Evolutionary conservation across 495 filamentous ascomycete genomes (phyloP).

Genomic region (Parathielavia appendiculata): DNA sequence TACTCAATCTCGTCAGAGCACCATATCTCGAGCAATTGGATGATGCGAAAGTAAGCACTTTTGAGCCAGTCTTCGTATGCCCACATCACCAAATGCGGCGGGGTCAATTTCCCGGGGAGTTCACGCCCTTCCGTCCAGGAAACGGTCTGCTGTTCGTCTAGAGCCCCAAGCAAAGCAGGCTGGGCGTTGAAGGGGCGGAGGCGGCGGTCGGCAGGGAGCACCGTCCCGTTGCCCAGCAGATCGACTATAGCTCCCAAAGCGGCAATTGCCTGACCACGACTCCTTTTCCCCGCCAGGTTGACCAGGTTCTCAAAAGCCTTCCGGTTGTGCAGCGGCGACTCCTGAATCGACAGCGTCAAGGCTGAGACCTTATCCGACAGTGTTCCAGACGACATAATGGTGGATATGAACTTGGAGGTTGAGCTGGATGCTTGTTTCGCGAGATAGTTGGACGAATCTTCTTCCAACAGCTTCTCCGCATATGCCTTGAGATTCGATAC

Average conservation of each 20-base stretch:
- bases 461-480: conserved; percentile 66
- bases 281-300: conserved; percentile 76
- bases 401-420: conserved; percentile 87
- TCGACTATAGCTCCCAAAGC: conserved; percentile 89
- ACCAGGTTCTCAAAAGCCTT: conserved; percentile 83
- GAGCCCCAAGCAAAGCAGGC: conserved; percentile 62
- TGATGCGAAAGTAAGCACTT: conserved; percentile 79
- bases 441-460: conserved; percentile 62
- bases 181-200: conserved; percentile 75
- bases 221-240: conserved; percentile 78
- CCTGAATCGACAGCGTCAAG: conserved; percentile 85
- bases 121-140: conserved; percentile 61
- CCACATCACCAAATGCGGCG: conserved; percentile 79
- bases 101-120: conserved; percentile 64
- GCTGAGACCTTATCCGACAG: conserved; percentile 95
- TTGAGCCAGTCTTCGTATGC: conserved; percentile 95
- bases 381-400: conserved; percentile 94
- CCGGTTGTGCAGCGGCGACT: conserved; percentile 87
- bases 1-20: conserved; percentile 92
- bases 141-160: conserved; percentile 50
- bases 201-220: conserved; percentile 77
- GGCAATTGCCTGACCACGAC: conserved; percentile 86
- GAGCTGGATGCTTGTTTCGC: conserved; percentile 56
- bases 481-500: conserved; percentile 70
- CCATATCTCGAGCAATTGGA: conserved; percentile 85